Evolutionary conservation across 805 yeast genomes (phyloP).

Genomic region (Pichia occidentalis): DNA sequence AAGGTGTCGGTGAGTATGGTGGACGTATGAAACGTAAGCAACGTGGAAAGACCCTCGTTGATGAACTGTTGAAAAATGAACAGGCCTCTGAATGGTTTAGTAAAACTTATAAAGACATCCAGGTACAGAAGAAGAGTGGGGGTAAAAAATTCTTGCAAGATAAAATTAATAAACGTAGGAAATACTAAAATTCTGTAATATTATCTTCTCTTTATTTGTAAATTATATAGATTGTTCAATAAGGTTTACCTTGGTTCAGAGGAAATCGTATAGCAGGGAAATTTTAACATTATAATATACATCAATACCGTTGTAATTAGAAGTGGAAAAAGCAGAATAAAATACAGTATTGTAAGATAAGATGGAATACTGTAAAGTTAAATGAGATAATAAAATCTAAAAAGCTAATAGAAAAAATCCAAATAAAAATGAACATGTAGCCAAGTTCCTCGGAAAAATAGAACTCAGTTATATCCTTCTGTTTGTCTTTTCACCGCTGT

Average conservation of each 20-base stretch:
- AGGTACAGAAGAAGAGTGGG: constrained; percentile 48
- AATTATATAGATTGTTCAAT: neutral
- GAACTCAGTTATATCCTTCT: constrained; percentile 18
- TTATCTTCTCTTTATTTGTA: neutral
- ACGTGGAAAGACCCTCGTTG: constrained; percentile 73
- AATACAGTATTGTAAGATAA: no score
- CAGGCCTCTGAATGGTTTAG: constrained; percentile 71
- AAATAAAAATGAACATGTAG: neutral
- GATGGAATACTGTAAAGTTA: no score
- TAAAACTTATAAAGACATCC: constrained; percentile 78
- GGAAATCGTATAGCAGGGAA: no score
- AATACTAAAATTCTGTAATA: constrained; percentile 10
- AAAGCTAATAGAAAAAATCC: no score
- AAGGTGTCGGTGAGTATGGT: constrained; percentile 74
- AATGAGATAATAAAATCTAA: no score
- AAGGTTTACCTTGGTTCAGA: no score
- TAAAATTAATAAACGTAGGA: constrained; percentile 50
- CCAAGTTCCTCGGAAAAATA: neutral
- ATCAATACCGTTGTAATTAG: no score
- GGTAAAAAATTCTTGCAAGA: constrained; percentile 62
- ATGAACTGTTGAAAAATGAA: constrained; percentile 71
- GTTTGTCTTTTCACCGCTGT: constrained; percentile 26
- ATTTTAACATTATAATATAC: no score
- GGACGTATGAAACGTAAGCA: constrained; percentile 62
- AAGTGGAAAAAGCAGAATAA: no score